These are phyloP conservation scores for Rhodomyrtus tomentosa DNA, from an alignment of 345 rosid genomes.

Conservation along the genomic window DNA sequence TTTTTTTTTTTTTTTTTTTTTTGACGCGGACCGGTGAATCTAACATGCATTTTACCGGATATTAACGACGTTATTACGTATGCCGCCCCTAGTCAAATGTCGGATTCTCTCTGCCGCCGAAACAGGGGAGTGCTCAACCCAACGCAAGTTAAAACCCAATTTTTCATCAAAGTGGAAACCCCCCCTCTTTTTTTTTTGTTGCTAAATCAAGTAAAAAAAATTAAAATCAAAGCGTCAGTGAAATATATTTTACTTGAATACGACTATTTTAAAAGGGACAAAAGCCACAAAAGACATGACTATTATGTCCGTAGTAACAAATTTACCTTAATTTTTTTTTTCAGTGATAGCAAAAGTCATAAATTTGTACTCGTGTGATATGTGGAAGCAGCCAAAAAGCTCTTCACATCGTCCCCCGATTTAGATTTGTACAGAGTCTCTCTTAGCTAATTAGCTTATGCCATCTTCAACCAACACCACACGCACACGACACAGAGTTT, in stretches of 20 bases:
- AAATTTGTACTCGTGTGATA: too few relatives aligned
- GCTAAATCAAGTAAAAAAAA: not conserved
- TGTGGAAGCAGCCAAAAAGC: not conserved
- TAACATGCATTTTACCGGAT: not conserved
- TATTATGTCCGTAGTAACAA: too few relatives aligned
- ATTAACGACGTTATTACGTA: not conserved
- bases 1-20: not conserved
- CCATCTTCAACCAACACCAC: not conserved
- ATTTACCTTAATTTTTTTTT: too few relatives aligned
- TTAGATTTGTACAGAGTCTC: too few relatives aligned
- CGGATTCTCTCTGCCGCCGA: not conserved
- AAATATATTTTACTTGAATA: not conserved
- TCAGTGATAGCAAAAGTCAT: too few relatives aligned
- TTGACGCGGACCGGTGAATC: not conserved
- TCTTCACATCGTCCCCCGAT: not conserved
- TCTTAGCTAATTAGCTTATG: rapidly evolving
- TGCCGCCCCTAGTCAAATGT: not conserved
- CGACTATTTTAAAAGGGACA: not conserved
- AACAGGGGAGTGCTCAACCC: not conserved
- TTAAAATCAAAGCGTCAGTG: not conserved
- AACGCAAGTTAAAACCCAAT: not conserved
- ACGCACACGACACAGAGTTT: rapidly evolving
- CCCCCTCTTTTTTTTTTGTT: not conserved
- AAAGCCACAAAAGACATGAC: too few relatives aligned
- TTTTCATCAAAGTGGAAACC: not conserved